Evolutionary conservation across 1,284 basidiomycete species (phyloP).

Genomic region (Pisolithus thermaeus): DNA sequence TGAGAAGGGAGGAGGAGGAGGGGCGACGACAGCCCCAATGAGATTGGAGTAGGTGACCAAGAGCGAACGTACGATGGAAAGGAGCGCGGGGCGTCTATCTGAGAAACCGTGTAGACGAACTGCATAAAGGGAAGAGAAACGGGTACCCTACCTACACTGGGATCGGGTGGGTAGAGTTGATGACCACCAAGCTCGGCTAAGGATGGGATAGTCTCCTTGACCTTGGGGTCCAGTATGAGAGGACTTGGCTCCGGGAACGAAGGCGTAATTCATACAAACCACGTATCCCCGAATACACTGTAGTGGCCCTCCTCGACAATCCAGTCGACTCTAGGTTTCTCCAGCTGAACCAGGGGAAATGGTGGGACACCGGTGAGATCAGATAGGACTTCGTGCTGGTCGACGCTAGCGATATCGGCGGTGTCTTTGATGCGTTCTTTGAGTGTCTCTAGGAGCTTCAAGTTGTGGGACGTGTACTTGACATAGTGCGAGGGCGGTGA

Average conservation of each 20-base stretch:
- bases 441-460: conserved; percentile 56
- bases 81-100: conserved; percentile 70
- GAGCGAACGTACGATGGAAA: conserved; percentile 60
- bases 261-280: conserved; percentile 54
- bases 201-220: conserved; percentile 71
- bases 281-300: conserved; percentile 71
- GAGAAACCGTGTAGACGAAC: conserved; percentile 6
- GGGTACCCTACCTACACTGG: conserved; percentile 47
- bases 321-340: conserved; percentile 78
- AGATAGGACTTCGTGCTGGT: conserved; percentile 54
- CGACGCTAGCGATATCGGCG: conserved; percentile 33
- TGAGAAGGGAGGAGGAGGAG: conserved; percentile 48
- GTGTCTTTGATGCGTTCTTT: conserved; percentile 43
- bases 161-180: conserved; percentile 68
- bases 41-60: conserved; percentile 67
- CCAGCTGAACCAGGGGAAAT: conserved; percentile 65
- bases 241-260: conserved; percentile 9
- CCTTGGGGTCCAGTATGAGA: conserved; percentile 32
- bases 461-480: conserved; percentile 64
- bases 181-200: conserved; percentile 64
- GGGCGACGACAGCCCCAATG: conserved; percentile 53
- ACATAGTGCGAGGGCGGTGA: conserved; percentile 75
- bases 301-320: conserved; percentile 69
- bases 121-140: neutral
- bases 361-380: conserved; percentile 68